Evolutionary conservation across 2,329 filamentous ascomycete species (phyloP).

Genomic region (Pseudovirgaria hyperparasitica): DNA sequence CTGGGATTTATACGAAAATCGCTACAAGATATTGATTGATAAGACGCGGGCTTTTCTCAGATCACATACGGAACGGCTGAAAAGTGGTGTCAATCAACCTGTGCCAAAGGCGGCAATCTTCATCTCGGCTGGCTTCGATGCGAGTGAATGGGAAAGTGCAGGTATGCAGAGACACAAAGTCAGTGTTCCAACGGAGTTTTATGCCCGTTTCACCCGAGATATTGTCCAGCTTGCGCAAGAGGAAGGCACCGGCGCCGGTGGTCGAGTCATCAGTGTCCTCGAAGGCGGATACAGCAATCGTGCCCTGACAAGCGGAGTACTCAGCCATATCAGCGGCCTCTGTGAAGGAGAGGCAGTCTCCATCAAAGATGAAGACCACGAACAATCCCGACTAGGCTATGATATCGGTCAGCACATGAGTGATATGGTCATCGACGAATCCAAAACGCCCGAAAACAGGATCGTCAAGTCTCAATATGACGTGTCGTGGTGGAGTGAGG

Average conservation of each 20-base stretch:
- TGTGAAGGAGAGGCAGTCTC: conserved; percentile 39
- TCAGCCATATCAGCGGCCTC: conserved; percentile 82
- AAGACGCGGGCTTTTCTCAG: conserved; percentile 72
- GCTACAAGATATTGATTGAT: conserved; percentile 63
- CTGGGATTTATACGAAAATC: conserved; percentile 73
- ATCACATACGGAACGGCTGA: conserved; percentile 55
- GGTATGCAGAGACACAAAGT: conserved; percentile 95
- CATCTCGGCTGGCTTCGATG: conserved; percentile 91
- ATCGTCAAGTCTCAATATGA: conserved; percentile 23
- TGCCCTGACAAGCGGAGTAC: conserved; percentile 72
- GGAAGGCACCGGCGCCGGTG: conserved; percentile 62
- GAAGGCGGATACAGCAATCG: conserved; percentile 95
- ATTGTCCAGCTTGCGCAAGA: conserved; percentile 72
- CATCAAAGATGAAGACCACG: conserved; percentile 26
- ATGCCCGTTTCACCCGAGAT: conserved; percentile 79
- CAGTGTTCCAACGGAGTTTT: conserved; percentile 94
- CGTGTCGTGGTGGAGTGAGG: conserved; percentile 31
- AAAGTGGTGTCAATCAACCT: conserved; percentile 41
- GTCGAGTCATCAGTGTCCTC: conserved; percentile 80
- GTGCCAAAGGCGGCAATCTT: conserved; percentile 78
- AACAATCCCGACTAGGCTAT: too few relatives aligned
- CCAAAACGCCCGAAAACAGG: conserved; percentile 9
- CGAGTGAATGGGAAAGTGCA: conserved; percentile 81
- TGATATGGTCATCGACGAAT: conserved; percentile 21
- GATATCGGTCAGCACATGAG: conserved; percentile 46